Conservation (phyloP, 805 yeast species). For the Yarrowia sp. region DNA sequence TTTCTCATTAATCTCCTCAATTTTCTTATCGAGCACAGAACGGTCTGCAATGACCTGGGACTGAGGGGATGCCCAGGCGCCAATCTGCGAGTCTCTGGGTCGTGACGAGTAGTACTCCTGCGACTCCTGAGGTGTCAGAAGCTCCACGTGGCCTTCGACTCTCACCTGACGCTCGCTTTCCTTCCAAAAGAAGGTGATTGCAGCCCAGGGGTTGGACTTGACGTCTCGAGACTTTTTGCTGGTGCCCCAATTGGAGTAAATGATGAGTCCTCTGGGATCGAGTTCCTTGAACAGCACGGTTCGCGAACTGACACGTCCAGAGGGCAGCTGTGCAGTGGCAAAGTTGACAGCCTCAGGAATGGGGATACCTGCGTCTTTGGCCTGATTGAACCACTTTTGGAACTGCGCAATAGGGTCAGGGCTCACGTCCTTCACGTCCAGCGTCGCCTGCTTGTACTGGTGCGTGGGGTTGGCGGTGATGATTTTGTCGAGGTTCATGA, state of each 20-base stretch:
- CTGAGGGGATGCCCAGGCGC: constrained; percentile 98
- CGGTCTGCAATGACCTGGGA: constrained; percentile 65
- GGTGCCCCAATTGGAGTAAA: constrained; percentile 90
- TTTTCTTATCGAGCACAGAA: constrained; percentile 65
- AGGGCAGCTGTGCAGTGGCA: constrained; percentile 87
- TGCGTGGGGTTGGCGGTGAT: constrained; percentile 83
- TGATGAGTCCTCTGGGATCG: constrained; percentile 80
- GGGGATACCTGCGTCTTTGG: constrained; percentile 60
- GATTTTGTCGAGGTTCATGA: constrained; percentile 32
- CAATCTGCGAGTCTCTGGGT: constrained; percentile 91
- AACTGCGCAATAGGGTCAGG: constrained; percentile 78
- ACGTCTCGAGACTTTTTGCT: constrained; percentile 82
- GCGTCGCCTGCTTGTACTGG: constrained; percentile 75
- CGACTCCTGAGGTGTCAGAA: constrained; percentile 73
- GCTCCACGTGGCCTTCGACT: constrained; percentile 84
- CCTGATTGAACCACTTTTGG: constrained; percentile 83
- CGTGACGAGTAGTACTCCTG: constrained; percentile 82
- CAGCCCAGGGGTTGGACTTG: constrained; percentile 74
- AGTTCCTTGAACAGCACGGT: constrained; percentile 88
- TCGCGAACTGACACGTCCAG: constrained; percentile 88
- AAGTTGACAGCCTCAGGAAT: constrained; percentile 86
- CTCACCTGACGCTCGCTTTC: constrained; percentile 90
- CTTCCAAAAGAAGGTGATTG: constrained; percentile 92
- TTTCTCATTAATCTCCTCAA: constrained; percentile 58
- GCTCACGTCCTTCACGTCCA: constrained; percentile 61